A percentile compares a stretch with the other conserved stretches of the same genome.
Evolutionary conservation across 2,329 filamentous ascomycete genomes (phyloP).

Genomic region (Leptographium galeiforme): DNA sequence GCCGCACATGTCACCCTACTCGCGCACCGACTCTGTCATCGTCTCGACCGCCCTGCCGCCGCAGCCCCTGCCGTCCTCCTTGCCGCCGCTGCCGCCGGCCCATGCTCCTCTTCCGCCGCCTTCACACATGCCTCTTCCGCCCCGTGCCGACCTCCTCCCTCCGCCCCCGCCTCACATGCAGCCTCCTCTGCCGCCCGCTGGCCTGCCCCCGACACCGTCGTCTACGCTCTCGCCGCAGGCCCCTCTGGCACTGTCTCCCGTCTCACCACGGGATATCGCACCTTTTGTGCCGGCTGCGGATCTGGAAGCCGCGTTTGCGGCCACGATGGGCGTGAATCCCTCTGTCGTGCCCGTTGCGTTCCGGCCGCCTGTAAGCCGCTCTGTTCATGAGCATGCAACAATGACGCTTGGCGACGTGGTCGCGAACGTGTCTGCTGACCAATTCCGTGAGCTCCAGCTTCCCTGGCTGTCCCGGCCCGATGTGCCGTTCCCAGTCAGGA

Average conservation of each 20-base stretch:
- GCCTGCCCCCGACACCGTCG: conserved; percentile 34
- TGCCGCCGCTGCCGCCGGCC: neutral
- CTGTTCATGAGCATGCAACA: conserved; percentile 1
- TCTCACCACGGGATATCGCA: neutral
- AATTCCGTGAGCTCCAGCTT: conserved; percentile 24
- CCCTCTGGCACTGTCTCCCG: conserved; percentile 5
- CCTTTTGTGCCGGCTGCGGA: neutral
- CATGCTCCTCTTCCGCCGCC: neutral
- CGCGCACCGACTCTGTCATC: conserved; percentile 31
- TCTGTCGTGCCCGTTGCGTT: conserved; percentile 19
- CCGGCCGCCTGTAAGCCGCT: conserved; percentile 35
- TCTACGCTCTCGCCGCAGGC: conserved; percentile 34
- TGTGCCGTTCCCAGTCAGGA: conserved; percentile 32
- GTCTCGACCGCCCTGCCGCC: conserved; percentile 29
- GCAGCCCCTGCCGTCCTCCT: neutral
- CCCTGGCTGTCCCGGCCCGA: conserved; percentile 44
- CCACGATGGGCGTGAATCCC: conserved; percentile 1
- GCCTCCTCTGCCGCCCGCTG: neutral
- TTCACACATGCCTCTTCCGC: neutral
- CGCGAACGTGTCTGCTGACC: conserved; percentile 9
- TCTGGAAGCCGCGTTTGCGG: neutral
- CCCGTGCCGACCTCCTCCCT: neutral
- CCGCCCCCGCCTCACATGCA: neutral
- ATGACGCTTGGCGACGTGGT: conserved; percentile 3
- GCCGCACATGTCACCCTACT: conserved; percentile 21